Evolutionary conservation across 2,329 filamentous ascomycete genomes (phyloP), one percentile per base, ranked within the genome.

Genomic region (Paecilomyces variotii): DNA sequence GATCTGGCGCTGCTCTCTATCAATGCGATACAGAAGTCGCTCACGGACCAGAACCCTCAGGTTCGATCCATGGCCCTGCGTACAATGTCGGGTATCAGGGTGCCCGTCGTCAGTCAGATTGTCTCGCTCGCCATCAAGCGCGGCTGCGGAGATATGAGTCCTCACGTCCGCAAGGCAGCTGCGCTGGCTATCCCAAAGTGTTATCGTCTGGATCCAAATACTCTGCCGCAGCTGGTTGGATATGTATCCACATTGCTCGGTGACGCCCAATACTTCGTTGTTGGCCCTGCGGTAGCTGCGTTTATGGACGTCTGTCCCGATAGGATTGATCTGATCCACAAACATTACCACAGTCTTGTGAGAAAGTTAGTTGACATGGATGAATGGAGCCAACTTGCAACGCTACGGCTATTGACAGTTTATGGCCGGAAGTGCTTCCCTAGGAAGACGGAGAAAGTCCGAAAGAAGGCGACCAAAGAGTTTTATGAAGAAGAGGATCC

Each of bases 351-450:
- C 55, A 81, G 84, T 35, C 78, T 99, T 62, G 87, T 96, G 62
- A 90, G 86, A 72, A 96, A 97, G 78, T 78, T 97, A 56, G 91
- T 97, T 26, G 94, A 99, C 71, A 99, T 99, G 94, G 94, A 99
- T 69, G 94, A 99, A 76, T 99, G 94, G 94, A 89, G 91, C 50
- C 94, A 99, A 75, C 74, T 97, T 57, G 88, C 91, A 1, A 89
- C 89, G 2, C 71, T 99, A 65, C 84, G 86, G 45, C 79, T 99
- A 63, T 87, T 97, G 84, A 87, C 89, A 1, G 79, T 86, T 25
- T 99, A 99, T 72, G 86, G 90, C 1, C 85, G 94, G 57, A 89
- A 84, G 70, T 97, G 91, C 72, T 99, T 99, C 66, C 92, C 94
- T 0, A 81, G 82, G 57, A 82, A 83, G 70, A 88, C 80, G 7